Conservation (phyloP, 352 stramenopile species). For the Globisporangium perplexum region DNA sequence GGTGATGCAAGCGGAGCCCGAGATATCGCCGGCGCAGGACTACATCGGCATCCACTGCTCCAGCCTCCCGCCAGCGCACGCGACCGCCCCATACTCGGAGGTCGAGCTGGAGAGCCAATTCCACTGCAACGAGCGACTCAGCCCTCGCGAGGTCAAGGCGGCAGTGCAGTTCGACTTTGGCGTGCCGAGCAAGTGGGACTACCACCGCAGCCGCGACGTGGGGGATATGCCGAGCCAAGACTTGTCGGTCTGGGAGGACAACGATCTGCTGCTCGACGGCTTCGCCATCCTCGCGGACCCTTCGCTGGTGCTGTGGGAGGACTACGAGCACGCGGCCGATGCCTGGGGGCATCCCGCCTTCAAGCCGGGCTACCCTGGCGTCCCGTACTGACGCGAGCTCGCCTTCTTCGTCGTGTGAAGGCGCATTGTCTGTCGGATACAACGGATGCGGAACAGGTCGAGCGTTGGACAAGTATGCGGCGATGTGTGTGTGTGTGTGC, state of each 20-base stretch:
- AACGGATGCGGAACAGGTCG: constrained; percentile 1
- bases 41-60: constrained; percentile 3
- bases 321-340: constrained; percentile 5
- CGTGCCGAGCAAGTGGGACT: constrained; percentile 36
- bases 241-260: constrained; percentile 30
- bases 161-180: constrained; percentile 38
- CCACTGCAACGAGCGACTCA: constrained; percentile 8
- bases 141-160: background rate
- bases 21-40: background rate
- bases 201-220: constrained; percentile 13
- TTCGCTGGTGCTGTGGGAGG: constrained; percentile 10
- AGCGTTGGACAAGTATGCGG: background rate
- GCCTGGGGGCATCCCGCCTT: background rate
- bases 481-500: background rate
- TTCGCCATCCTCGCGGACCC: constrained; percentile 23
- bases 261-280: constrained; percentile 32
- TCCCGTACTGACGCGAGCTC: constrained; percentile 1
- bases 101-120: constrained; percentile 9
- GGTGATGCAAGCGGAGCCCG: constrained; percentile 5
- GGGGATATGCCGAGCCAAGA: constrained; percentile 22
- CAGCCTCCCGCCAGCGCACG: background rate
- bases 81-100: constrained; percentile 16
- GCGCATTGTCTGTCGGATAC: constrained; percentile 11
- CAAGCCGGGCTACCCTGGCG: background rate
- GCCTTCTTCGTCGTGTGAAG: background rate